A percentile compares a stretch with the other conserved stretches of the same genome.
These are phyloP conservation scores for Centaurea solstitialis DNA, from an alignment of 129 eudicot genomes.

Conservation along the genomic window DNA sequence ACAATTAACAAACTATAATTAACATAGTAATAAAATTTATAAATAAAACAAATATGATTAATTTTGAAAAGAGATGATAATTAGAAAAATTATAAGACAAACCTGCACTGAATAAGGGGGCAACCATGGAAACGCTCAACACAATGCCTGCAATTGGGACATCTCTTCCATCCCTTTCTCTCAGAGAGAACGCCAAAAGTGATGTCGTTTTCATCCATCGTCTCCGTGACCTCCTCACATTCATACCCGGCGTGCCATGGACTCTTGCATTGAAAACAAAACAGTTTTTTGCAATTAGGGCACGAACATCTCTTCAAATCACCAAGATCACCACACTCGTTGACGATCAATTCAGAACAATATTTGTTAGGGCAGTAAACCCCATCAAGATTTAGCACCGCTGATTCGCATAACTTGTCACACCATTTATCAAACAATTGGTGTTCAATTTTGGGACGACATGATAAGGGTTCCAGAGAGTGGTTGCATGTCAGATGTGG, in stretches of 20 bases:
- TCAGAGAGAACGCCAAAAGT: conserved; percentile 47
- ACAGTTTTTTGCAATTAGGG: conserved; percentile 38
- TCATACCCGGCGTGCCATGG: conserved; percentile 49
- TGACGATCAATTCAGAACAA: conserved; percentile 43
- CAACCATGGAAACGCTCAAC: conserved; percentile 41
- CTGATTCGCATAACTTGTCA: conserved; percentile 41
- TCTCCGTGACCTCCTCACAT: conserved; percentile 58
- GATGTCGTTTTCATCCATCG: conserved; percentile 38
- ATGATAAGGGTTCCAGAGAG: conserved; percentile 31
- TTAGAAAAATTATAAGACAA: too few species aligned
- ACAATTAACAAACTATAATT: too few species aligned
- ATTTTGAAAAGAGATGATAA: too few species aligned
- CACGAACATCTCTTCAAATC: conserved; percentile 23
- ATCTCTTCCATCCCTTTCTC: conserved; percentile 48
- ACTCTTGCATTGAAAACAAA: conserved; percentile 42
- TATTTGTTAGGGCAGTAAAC: conserved; percentile 49
- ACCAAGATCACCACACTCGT: conserved; percentile 42
- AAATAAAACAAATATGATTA: too few species aligned
- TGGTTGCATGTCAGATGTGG: conserved; percentile 33
- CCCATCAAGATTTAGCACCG: conserved; percentile 24
- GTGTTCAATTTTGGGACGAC: conserved; percentile 10
- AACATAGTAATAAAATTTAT: too few species aligned
- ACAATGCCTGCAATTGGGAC: conserved; percentile 45
- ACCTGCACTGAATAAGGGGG: background rate
- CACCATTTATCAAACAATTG: conserved; percentile 48